Evolutionary conservation across 1,284 basidiomycete species (phyloP), one percentile per base, ranked within the genome.

Genomic region (Malassezia sp.): DNA sequence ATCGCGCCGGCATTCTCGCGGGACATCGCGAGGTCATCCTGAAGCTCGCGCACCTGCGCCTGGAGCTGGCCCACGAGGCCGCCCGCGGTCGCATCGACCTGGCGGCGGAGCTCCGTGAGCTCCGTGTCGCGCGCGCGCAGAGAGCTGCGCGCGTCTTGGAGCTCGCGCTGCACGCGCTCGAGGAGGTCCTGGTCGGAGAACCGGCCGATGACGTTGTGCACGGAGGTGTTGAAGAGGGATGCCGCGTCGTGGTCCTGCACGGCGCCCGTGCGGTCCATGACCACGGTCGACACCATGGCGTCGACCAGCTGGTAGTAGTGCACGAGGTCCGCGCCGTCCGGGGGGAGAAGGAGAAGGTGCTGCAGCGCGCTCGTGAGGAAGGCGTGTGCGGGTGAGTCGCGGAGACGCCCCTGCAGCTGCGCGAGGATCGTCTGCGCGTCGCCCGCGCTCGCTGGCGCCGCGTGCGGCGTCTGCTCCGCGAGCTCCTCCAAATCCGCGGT

Each of bases 301-400:
- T 96, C 88, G 60, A 99, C 79, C 38, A 99, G 78, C 72, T 89
- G 87, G 71, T 85, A 95, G 72, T 90, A 86, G 60, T 89, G 83
- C 26, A 82, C 78, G 26, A 84, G 81, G 21, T 69, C 64, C 14
- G 58, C 53, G 2, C 84, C 85, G 50, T 95, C 87, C 57, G 85
- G 84, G 51, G 83, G 79, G 56, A 97, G 86, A 52, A 97, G 78
- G 28, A 96, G 74, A 45, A 97, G 71, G 72, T 96, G 90, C 63
- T 90, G 86, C 77, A 97, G 79, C 63, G 87, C 83, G 21, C 86
- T 86, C 38, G 93, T 74, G 67, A 97, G 84, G 68, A 93, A 84
- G 56, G 86, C 82, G 59, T 79, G 78, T 1, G 89, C 87, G 47
- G 80, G 80, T 3, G 84, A 80, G 36, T 83, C 82, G 48, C 81